These are phyloP conservation scores for Kazachstania kunashirensis DNA, from an alignment of 805 yeast species.

Conservation along the genomic window DNA sequence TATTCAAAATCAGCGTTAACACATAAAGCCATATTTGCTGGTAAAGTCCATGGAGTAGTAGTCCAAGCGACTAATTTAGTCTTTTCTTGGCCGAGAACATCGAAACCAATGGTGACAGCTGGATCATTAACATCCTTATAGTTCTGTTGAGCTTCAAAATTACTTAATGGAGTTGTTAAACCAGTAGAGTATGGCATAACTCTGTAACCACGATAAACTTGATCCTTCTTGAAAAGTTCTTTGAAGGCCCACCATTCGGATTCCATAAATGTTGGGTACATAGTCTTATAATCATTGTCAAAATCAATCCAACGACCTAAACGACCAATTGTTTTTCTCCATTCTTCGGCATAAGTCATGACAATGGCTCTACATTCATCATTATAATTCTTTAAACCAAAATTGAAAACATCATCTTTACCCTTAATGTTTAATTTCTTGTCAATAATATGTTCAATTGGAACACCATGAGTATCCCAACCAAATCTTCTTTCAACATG, in stretches of 20 bases:
- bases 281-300: slow-evolving; percentile 94
- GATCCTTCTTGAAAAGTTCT: slow-evolving; percentile 71
- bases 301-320: slow-evolving; percentile 99
- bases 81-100: slow-evolving; percentile 66
- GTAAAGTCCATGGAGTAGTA: slow-evolving; percentile 99
- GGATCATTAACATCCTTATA: slow-evolving; percentile 97
- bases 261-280: slow-evolving; percentile 95
- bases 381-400: slow-evolving; percentile 92
- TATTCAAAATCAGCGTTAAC: slow-evolving; percentile 88
- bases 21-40: slow-evolving; percentile 85
- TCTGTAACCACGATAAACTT: slow-evolving; percentile 89
- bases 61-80: slow-evolving; percentile 95
- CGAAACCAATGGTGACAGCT: slow-evolving; percentile 87
- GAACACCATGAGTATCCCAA: slow-evolving; percentile 99
- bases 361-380: slow-evolving; percentile 93
- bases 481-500: slow-evolving; percentile 97
- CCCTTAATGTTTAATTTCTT: slow-evolving; percentile 89
- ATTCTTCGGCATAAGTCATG: slow-evolving; percentile 91
- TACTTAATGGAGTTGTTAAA: slow-evolving; percentile 89
- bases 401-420: slow-evolving; percentile 85
- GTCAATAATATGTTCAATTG: slow-evolving; percentile 98
- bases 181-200: slow-evolving; percentile 99
- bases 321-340: slow-evolving; percentile 90
- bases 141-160: slow-evolving; percentile 97
- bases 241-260: slow-evolving; percentile 99